Percentiles rank a stretch among this genome's conserved stretches.
These are phyloP conservation scores for Magnaporthales sp. DNA, from an alignment of 2,329 filamentous ascomycete genomes.

Conservation along the genomic window DNA sequence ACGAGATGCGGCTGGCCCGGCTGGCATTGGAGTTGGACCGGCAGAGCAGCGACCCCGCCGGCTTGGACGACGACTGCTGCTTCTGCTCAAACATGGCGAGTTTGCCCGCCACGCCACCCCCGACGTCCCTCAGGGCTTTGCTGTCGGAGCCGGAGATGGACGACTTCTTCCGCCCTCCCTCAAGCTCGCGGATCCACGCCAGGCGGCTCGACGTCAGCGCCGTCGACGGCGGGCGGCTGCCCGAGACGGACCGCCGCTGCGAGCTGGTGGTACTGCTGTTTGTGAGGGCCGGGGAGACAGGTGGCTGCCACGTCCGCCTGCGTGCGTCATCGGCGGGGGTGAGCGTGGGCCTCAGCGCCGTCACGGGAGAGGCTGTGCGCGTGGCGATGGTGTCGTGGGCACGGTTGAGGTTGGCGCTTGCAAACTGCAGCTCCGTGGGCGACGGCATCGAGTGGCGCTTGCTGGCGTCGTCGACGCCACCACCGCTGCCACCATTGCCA, in stretches of 20 bases:
- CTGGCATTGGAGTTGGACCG: neutral
- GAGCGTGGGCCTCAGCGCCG: neutral
- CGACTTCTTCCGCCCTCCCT: neutral
- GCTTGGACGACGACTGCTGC: neutral
- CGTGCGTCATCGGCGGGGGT: neutral
- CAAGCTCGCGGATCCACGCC: neutral
- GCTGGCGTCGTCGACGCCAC: neutral
- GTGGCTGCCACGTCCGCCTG: neutral
- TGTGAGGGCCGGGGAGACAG: neutral
- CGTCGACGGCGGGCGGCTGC: neutral
- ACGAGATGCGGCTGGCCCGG: neutral
- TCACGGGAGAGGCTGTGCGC: neutral
- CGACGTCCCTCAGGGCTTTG: neutral
- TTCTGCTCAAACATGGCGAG: neutral
- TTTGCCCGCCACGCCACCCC: neutral
- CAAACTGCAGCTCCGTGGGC: neutral
- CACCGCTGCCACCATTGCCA: neutral
- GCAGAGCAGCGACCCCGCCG: neutral
- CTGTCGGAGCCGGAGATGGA: neutral
- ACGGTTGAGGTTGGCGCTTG: neutral
- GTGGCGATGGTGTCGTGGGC: neutral
- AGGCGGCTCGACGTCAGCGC: neutral
- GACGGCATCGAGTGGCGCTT: constrained; percentile 1
- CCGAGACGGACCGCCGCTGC: neutral
- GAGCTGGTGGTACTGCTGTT: neutral